These are phyloP conservation scores for Xylariaceae sp. DNA, from an alignment of 2,329 filamentous ascomycete genomes.

Conservation along the genomic window DNA sequence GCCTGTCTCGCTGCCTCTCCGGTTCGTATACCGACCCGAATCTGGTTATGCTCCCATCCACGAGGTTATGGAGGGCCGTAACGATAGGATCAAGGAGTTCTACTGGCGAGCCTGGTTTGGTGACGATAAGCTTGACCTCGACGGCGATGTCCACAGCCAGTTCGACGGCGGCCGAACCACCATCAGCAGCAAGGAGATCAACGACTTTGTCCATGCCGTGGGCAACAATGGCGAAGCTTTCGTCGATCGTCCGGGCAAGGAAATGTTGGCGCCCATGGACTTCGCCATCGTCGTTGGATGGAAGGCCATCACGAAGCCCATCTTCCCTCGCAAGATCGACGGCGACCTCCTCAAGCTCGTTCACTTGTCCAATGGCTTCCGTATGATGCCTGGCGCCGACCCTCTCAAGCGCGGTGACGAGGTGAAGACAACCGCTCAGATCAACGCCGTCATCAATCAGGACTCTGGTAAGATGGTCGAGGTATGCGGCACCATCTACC, in stretches of 20 bases:
- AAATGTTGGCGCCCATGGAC: slow-evolving; percentile 95
- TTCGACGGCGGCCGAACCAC: slow-evolving; percentile 86
- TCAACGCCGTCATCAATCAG: slow-evolving; percentile 97
- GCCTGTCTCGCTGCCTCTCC: slow-evolving; percentile 75
- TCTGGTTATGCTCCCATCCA: slow-evolving; percentile 95
- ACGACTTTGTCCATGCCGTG: slow-evolving; percentile 98
- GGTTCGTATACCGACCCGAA: slow-evolving; percentile 91
- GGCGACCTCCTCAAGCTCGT: slow-evolving; percentile 94
- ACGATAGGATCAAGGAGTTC: slow-evolving; percentile 98
- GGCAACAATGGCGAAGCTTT: slow-evolving; percentile 97
- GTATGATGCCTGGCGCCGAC: slow-evolving; percentile 93
- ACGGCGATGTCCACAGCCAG: slow-evolving; percentile 75
- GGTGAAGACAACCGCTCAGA: slow-evolving; percentile 85
- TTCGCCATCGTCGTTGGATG: slow-evolving; percentile 97
- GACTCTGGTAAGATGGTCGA: slow-evolving; percentile 99
- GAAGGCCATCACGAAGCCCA: slow-evolving; percentile 99
- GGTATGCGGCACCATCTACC: slow-evolving; percentile 92
- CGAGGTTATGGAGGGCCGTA: slow-evolving; percentile 92
- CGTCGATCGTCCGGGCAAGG: slow-evolving; percentile 89
- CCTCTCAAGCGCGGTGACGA: slow-evolving; percentile 94
- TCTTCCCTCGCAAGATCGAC: slow-evolving; percentile 94
- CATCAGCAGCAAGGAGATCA: slow-evolving; percentile 88
- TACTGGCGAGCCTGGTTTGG: slow-evolving; percentile 99
- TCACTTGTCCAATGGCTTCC: slow-evolving; percentile 94
- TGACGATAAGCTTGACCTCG: slow-evolving; percentile 74